Percentiles rank a stretch among this genome's conserved stretches.
Evolutionary conservation across 495 filamentous ascomycete species (phyloP).

Genomic region (Amorphotheca resinae): DNA sequence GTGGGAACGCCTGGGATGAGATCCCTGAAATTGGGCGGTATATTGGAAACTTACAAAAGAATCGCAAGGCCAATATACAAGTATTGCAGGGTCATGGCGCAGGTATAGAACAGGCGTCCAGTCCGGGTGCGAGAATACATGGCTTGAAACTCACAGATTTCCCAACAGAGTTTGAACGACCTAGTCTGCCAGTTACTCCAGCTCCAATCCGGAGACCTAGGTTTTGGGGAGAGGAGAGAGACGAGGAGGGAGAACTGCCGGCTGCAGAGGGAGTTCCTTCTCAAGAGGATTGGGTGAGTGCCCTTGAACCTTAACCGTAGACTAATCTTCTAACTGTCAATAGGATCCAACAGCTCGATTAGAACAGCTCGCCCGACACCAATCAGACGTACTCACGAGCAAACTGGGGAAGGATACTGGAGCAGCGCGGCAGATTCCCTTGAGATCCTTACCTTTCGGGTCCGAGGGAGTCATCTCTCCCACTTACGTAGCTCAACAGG

Average conservation of each 20-base stretch:
- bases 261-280: slow-evolving; percentile 67
- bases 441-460: slow-evolving; percentile 33
- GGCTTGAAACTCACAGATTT: slow-evolving; percentile 71
- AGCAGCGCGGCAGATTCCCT: slow-evolving; percentile 25
- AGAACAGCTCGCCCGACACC: slow-evolving; percentile 51
- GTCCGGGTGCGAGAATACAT: slow-evolving; percentile 26
- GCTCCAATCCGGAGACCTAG: slow-evolving; percentile 52
- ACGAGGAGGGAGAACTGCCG: slow-evolving; percentile 47
- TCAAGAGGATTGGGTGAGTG: slow-evolving; percentile 69
- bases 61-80: slow-evolving; percentile 48
- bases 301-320: slow-evolving; percentile 20
- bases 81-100: slow-evolving; percentile 28
- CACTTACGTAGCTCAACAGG: slow-evolving; percentile 32
- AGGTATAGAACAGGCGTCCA: slow-evolving; percentile 21
- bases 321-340: slow-evolving; percentile 27
- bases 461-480: slow-evolving; percentile 34
- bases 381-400: slow-evolving; percentile 42
- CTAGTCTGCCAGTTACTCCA: slow-evolving; percentile 83
- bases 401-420: slow-evolving; percentile 24
- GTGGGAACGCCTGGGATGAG: slow-evolving; percentile 80
- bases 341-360: slow-evolving; percentile 60
- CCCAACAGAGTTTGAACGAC: slow-evolving; percentile 69
- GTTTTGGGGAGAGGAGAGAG: slow-evolving; percentile 39
- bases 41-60: slow-evolving; percentile 54
- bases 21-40: slow-evolving; percentile 72